Percentiles rank a stretch among this genome's conserved stretches.
phyloP scores from a whole-genome alignment of 495 filamentous ascomycete genomes.

The Penicillium nucicola region DNA sequence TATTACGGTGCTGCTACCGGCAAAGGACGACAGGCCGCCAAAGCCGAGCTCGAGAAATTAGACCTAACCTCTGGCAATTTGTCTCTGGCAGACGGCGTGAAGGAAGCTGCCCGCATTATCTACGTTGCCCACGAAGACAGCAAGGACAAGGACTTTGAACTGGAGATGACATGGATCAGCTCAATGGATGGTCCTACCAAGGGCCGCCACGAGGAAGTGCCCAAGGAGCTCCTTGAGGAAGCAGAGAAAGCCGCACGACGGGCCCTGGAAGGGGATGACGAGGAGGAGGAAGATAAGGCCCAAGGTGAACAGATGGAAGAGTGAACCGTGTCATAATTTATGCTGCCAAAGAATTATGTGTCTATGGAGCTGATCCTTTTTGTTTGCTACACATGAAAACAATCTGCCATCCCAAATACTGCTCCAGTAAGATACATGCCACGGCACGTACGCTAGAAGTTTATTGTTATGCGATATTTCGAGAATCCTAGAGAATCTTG shows the following conservation, averaged over 20 bases:
- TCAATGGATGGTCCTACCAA: slow-evolving; percentile 78
- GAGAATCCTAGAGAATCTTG: slow-evolving; percentile 30
- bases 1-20: slow-evolving; percentile 98
- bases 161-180: slow-evolving; percentile 99
- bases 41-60: slow-evolving; percentile 96
- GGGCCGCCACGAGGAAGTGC: slow-evolving; percentile 87
- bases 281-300: slow-evolving; percentile 65
- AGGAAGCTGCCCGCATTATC: slow-evolving; percentile 95
- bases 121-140: slow-evolving; percentile 96
- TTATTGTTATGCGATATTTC: background rate
- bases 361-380: slow-evolving; percentile 3
- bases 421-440: background rate
- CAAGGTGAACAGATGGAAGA: slow-evolving; percentile 72
- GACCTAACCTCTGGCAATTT: slow-evolving; percentile 74
- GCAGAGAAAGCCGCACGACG: slow-evolving; percentile 82
- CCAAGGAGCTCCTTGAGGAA: slow-evolving; percentile 82
- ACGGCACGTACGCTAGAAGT: background rate
- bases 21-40: slow-evolving; percentile 92
- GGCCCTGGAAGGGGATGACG: slow-evolving; percentile 66
- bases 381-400: background rate
- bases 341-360: slow-evolving; percentile 16
- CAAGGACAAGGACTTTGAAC: slow-evolving; percentile 97
- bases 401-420: background rate
- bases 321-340: slow-evolving; percentile 38
- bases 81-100: slow-evolving; percentile 83